phyloP scores from a whole-genome alignment of 1,139 yeast species.

The Saccharomyces hybrid region DNA sequence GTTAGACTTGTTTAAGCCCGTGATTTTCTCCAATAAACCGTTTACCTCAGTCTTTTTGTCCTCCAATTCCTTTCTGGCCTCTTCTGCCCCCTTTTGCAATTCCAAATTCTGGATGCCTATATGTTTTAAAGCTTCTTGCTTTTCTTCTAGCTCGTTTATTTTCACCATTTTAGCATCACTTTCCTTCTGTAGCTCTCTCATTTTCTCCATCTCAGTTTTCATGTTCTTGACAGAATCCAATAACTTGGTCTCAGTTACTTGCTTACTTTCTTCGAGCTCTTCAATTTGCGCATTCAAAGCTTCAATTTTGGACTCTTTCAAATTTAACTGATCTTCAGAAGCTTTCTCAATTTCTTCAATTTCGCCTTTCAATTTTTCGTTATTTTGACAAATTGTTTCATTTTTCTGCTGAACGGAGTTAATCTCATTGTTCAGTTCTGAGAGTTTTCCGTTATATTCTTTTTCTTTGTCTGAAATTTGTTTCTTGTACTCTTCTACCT shows the following conservation, averaged over 20 bases:
- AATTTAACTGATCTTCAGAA: background rate
- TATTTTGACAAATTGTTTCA: background rate
- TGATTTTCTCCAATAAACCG: background rate
- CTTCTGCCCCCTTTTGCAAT: background rate
- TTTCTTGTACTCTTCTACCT: background rate
- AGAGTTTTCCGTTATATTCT: background rate
- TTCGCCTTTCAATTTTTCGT: background rate
- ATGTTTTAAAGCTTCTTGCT: constrained; percentile 9
- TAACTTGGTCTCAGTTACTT: background rate
- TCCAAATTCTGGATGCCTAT: background rate
- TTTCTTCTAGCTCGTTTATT: constrained; percentile 14
- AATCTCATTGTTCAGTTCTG: background rate
- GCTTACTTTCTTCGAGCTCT: constrained; percentile 7
- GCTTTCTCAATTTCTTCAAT: background rate
- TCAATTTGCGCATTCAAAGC: background rate
- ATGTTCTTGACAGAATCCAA: background rate
- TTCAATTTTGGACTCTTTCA: background rate
- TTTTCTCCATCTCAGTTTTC: constrained; percentile 2
- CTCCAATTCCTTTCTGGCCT: background rate
- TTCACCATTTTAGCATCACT: constrained; percentile 8
- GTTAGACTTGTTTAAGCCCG: background rate
- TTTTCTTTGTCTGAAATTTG: background rate
- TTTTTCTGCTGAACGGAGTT: background rate
- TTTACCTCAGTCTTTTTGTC: background rate
- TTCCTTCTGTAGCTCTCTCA: background rate